These are phyloP conservation scores for Nadsonia fulvescens DNA, from an alignment of 805 yeast genomes.

Conservation along the genomic window DNA sequence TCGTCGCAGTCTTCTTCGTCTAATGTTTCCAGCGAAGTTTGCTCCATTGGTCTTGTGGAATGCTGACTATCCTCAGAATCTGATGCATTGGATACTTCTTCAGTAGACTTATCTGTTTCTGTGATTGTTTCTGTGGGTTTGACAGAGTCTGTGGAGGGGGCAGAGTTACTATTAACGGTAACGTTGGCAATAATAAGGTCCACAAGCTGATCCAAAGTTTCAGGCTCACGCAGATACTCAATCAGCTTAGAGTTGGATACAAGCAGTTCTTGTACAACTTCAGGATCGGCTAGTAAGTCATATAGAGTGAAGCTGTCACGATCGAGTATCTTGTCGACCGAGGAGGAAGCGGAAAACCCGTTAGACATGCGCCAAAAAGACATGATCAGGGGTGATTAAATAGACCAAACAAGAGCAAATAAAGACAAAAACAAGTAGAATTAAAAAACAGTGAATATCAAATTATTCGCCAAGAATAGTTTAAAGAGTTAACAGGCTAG, in stretches of 20 bases:
- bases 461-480: too few relatives aligned
- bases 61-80: too few relatives aligned
- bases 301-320: slow-evolving; percentile 24
- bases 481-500: too few relatives aligned
- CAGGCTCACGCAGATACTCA: slow-evolving; percentile 66
- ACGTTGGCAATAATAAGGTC: slow-evolving; percentile 11
- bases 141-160: too few relatives aligned
- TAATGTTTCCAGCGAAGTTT: slow-evolving; percentile 1
- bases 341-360: slow-evolving; percentile 36
- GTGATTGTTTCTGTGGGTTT: too few relatives aligned
- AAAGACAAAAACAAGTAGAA: too few relatives aligned
- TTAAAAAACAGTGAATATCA: too few relatives aligned
- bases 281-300: slow-evolving; percentile 58
- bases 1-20: slow-evolving; percentile 10
- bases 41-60: neutral
- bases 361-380: slow-evolving; percentile 47
- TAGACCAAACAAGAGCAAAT: too few relatives aligned
- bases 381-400: too few relatives aligned
- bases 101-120: too few relatives aligned
- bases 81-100: too few relatives aligned
- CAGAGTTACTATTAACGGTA: too few relatives aligned
- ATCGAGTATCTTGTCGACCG: slow-evolving; percentile 33
- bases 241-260: slow-evolving; percentile 58
- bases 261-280: slow-evolving; percentile 51
- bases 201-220: slow-evolving; percentile 48